Percentiles rank a stretch among this genome's conserved stretches.
Evolutionary conservation across 1,284 basidiomycete species (phyloP).

Genomic region (Schizopora paradoxa): DNA sequence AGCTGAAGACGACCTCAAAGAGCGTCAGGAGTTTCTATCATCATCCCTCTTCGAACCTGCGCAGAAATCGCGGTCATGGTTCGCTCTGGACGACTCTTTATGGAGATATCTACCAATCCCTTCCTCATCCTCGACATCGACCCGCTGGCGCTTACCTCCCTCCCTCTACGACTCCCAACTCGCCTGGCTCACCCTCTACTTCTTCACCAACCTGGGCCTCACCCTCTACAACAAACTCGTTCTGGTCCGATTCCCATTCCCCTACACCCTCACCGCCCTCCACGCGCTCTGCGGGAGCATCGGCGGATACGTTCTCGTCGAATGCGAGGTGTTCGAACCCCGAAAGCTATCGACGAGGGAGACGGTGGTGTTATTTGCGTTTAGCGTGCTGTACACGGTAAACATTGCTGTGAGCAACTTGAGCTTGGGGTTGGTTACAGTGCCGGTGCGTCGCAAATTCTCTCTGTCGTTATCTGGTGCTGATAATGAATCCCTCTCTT

Average conservation of each 20-base stretch:
- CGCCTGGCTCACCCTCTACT: conserved; percentile 75
- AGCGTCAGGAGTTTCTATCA: too few species aligned
- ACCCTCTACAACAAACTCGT: conserved; percentile 93
- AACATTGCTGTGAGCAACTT: conserved; percentile 93
- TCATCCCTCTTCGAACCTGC: too few species aligned
- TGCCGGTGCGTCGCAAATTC: conserved; percentile 61
- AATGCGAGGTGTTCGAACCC: conserved; percentile 56
- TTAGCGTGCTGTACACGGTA: conserved; percentile 84
- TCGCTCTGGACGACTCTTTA: too few species aligned
- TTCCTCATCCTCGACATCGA: too few species aligned
- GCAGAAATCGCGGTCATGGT: too few species aligned
- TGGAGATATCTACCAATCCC: too few species aligned
- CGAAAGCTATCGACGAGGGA: conserved; percentile 53
- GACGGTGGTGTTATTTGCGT: conserved; percentile 62
- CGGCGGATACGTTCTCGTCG: conserved; percentile 70
- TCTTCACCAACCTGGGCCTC: conserved; percentile 82
- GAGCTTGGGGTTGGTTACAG: conserved; percentile 82
- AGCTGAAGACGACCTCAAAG: too few species aligned
- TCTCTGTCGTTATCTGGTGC: not conserved
- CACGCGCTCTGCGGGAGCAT: conserved; percentile 80
- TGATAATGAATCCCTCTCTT: not conserved
- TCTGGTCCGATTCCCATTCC: conserved; percentile 85
- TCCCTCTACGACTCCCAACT: conserved; percentile 2
- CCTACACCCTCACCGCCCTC: conserved; percentile 84
- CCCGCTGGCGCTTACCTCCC: not conserved